These are phyloP conservation scores for Zygnema cylindricum DNA, from an alignment of 139 green algal genomes.

Conservation along the genomic window DNA sequence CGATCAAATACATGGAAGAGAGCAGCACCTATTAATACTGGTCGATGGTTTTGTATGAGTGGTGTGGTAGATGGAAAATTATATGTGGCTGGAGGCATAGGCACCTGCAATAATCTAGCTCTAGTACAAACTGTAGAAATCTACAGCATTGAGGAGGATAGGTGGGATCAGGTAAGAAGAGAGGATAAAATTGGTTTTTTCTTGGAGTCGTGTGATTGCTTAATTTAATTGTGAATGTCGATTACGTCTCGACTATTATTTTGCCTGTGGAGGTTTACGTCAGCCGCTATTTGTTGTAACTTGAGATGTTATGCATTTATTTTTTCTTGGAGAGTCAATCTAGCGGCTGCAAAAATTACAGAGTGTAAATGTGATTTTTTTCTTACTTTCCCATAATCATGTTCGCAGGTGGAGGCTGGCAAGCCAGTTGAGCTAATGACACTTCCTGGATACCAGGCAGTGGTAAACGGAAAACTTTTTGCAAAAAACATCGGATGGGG, in stretches of 20 bases:
- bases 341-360: no score
- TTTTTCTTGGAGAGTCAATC: no score
- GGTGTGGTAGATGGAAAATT: constrained; percentile 26
- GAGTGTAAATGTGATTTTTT: no score
- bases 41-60: constrained; percentile 54
- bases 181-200: not conserved
- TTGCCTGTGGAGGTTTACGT: no score
- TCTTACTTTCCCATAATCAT: no score
- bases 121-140: constrained; percentile 36
- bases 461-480: constrained; percentile 19
- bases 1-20: constrained; percentile 27
- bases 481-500: constrained; percentile 55
- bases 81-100: constrained; percentile 51
- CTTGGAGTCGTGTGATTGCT: no score
- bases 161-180: constrained; percentile 39
- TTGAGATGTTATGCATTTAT: not conserved
- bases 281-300: no score
- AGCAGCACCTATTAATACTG: not conserved
- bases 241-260: no score
- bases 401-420: not conserved
- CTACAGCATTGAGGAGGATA: constrained; percentile 24
- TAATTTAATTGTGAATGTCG: no score
- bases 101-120: constrained; percentile 43
- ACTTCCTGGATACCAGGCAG: constrained; percentile 43
- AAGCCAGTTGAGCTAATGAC: constrained; percentile 44